Evolutionary conservation across 805 yeast species (phyloP), one percentile per base, ranked within the genome.

Genomic region (Clavispora santaluciae): DNA sequence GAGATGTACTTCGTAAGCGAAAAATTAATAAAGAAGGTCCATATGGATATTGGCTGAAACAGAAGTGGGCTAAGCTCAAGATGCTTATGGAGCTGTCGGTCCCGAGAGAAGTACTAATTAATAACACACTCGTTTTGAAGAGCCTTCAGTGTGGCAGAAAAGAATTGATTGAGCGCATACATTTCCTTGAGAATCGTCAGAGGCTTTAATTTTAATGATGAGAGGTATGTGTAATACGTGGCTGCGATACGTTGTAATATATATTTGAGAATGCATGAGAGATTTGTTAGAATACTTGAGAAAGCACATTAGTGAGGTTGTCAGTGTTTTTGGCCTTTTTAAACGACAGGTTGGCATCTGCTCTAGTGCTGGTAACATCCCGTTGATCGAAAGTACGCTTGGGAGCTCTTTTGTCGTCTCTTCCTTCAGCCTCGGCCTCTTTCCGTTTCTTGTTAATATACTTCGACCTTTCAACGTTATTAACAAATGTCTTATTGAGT

Each of bases 401-500:
- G 11, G 25, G 22, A 5, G 22, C 24, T 11, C 13, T 16, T 11
- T 35, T 25, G 22, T 36, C 33, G 5, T 25, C 22, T 7, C n/a
- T 33, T 22, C 23, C 22, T 16, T 36, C 40, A 5, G 38, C 40
- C 25, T 43, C 45, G 1, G 38, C 51, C 22, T 53, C 57, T 44
- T 56, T 67, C 48, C 73, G 66, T 61, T 76, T 76, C 43, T 68
- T 63, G 33, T 76, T 73, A 38, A 88, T 73, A 82, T 83, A 83
- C 70, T 87, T 88, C 45, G 93, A 82, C 50, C 78, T 79, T 57
- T 91, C 97, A 33, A 91, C 90, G 56, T 88, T 89, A 49, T 75
- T 76, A 44, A 90, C 77, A 58, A 83, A 93, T 13, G 83, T 77
- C 63, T 88, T 87, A 68, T 90, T 90, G 60, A 91, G 74, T 52